Base-by-base conservation (phyloP, 2,329 filamentous ascomycete species). In the Colletotrichum tropicale region DNA sequence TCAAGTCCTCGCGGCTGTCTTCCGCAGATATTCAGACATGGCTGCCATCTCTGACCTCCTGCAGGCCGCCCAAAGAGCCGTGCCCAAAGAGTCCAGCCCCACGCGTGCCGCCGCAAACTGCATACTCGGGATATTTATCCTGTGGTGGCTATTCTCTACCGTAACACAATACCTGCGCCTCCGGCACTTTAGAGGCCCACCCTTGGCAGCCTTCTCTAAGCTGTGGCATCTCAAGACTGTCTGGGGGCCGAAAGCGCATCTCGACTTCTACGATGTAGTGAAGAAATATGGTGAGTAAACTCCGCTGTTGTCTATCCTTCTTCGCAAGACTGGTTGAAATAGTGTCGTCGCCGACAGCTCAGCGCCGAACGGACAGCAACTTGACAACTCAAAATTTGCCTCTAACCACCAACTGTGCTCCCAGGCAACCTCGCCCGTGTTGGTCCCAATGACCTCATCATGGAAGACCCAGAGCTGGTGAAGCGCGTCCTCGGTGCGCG, bases 111-210 rank as follows among this genome's bases (percentile, higher is more conserved):
- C 34, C 32, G 52, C 48, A 18, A 8, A 34, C 48, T 30, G 28
- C 32, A 28, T 34, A 10, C 8, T 68, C 16, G 55, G 64, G n/a
- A 21, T 43, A 10, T 4, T 81, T 77, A 77, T 77, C 66, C 2
- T 65, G 13, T 32, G 32, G n/a, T 30, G 64, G 52, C 16, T 70
- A 2, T 18, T 76, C 15, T 79, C 78, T 9, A 80, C 77, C 9
- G 78, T 77, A 58, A 77, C 69, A 12, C 79, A 81, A 28, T 87
- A 85, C 77, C 80, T 74, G 34, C 82, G 85, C 32, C 83, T 88
- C 12, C 82, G 84, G 15, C 82, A 86, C 72, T 81, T 88, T 66
- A 82, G 83, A 7, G 87, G 86, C 0, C 87, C 87, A 6, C 77
- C 77, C 15, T 71, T 82, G 3, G 85, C 85, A 4, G 81, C 78